phyloP scores from a whole-genome alignment of 768 basidiomycete genomes.

The Kwoniella mangroviensis region DNA sequence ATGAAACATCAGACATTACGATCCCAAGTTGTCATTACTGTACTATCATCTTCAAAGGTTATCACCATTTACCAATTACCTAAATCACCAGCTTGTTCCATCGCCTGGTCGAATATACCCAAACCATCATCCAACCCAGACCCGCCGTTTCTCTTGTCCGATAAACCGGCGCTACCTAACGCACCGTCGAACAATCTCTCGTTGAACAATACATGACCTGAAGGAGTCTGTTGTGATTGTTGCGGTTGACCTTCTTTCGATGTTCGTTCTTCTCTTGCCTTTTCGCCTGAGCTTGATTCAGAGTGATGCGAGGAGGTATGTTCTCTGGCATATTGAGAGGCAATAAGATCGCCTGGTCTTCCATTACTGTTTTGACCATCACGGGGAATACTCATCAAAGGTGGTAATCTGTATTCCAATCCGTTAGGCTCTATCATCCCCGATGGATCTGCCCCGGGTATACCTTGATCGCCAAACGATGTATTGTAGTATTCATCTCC shows the following conservation, averaged over 20 bases:
- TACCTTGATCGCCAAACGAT: neutral
- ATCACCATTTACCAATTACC: constrained; percentile 25
- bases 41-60: too few species aligned
- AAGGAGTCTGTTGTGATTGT: constrained; percentile 34
- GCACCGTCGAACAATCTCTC: constrained; percentile 51
- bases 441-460: neutral
- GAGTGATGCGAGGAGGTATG: neutral
- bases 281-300: constrained; percentile 5
- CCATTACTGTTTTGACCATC: neutral
- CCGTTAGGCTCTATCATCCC: neutral
- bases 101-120: constrained; percentile 46
- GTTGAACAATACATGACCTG: constrained; percentile 50
- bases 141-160: constrained; percentile 1
- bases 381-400: constrained; percentile 18
- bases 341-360: constrained; percentile 25
- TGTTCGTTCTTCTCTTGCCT: constrained; percentile 29
- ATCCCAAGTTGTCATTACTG: neutral
- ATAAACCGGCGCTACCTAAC: constrained; percentile 35
- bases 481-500: constrained; percentile 22
- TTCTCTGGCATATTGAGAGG: constrained; percentile 14
- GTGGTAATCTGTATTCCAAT: constrained; percentile 29
- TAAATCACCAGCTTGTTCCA: constrained; percentile 39
- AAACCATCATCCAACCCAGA: constrained; percentile 31
- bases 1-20: too few species aligned
- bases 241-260: constrained; percentile 27